phyloP scores from a whole-genome alignment of 2,329 filamentous ascomycete species.

The Colletotrichum agaves region DNA sequence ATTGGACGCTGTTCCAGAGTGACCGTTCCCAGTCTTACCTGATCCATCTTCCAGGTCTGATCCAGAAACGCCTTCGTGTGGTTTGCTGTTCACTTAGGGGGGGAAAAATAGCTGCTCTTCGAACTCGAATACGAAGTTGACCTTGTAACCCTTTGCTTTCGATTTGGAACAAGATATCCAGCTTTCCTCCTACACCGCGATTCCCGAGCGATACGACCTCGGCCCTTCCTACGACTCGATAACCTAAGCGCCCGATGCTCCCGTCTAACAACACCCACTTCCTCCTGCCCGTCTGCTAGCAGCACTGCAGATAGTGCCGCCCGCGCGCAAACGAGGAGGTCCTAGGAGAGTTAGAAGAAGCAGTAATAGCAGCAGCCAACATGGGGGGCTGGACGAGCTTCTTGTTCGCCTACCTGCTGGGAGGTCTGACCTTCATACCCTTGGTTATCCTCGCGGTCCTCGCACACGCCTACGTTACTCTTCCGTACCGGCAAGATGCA shows the following conservation, averaged over 20 bases:
- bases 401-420: conserved; percentile 82
- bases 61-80: conserved; percentile 1
- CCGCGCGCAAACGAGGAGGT: conserved; percentile 10
- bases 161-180: conserved; percentile 10
- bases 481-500: conserved; percentile 64
- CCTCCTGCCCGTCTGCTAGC: conserved; percentile 22
- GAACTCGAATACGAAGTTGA: background rate
- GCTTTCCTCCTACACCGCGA: background rate
- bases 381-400: conserved; percentile 68
- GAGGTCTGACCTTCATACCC: conserved; percentile 89
- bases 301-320: conserved; percentile 26
- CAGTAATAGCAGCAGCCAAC: conserved; percentile 33
- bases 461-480: conserved; percentile 74
- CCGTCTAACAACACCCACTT: conserved; percentile 8
- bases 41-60: conserved; percentile 3
- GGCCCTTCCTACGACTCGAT: background rate
- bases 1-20: conserved; percentile 30
- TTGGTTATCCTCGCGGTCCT: conserved; percentile 71
- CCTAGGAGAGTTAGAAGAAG: background rate
- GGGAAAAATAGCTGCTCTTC: background rate
- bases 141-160: background rate
- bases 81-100: background rate
- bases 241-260: conserved; percentile 32
- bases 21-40: conserved; percentile 15
- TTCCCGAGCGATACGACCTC: conserved; percentile 2